Evolutionary conservation across 495 filamentous ascomycete species (phyloP).

Genomic region (Tuber borchii): DNA sequence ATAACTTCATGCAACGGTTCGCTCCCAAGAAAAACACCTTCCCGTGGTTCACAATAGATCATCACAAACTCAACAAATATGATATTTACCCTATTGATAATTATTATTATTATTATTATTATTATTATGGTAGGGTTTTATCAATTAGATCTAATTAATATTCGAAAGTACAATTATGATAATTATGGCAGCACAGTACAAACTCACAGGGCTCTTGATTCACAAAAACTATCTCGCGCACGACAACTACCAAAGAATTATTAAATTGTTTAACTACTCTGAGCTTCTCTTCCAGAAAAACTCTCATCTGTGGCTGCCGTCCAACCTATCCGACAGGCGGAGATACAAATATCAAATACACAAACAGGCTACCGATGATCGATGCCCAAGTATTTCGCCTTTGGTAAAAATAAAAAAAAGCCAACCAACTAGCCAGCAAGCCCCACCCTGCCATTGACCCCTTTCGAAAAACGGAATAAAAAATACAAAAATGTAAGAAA

Average conservation of each 20-base stretch:
- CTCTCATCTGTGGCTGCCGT: background rate
- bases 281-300: constrained; percentile 1
- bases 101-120: background rate
- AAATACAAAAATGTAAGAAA: too few relatives aligned
- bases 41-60: background rate
- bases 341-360: background rate
- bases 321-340: background rate
- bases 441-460: background rate
- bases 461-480: background rate
- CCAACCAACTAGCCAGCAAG: background rate
- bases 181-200: background rate
- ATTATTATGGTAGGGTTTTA: background rate
- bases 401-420: background rate
- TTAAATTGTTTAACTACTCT: constrained; percentile 3
- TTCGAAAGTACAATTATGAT: background rate
- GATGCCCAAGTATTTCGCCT: background rate
- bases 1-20: background rate
- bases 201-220: background rate
- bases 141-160: background rate
- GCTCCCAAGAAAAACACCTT: background rate
- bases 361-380: constrained; percentile 1
- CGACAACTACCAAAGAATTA: background rate
- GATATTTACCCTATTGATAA: background rate
- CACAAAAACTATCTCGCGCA: background rate
- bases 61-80: background rate